Evolutionary conservation across 176 grass and related monocot genomes (phyloP), one percentile per base, ranked within the genome.

Genomic region (Avena insularis): DNA sequence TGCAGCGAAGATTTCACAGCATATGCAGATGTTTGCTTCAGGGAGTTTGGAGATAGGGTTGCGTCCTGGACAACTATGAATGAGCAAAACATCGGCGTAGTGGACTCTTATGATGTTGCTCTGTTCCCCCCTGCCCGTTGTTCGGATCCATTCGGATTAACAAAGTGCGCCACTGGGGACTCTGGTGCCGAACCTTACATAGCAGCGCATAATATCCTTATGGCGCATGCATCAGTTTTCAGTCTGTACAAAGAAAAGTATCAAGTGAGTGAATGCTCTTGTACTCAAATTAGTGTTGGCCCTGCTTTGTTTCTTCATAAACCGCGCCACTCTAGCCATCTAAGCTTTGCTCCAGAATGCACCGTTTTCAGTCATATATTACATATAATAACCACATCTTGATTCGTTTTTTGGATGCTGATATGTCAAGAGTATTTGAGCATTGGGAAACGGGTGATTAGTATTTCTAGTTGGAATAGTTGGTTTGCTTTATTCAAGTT

Each of bases 1-100:
- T 67, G 40, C 79, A 94, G 92, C 21, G 87, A 91, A 14, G 95
- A 94, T 76, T 97, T 97, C 77, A 89, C 86, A 73, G 86, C 86
- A 13, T 94, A 89, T 31, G 92, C 92, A 19, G 60, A 97, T 36
- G 66, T 94, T 15, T 92, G 90, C 86, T 97, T 94, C 49, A 62
- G 47, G 36, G 84, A 94, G 64, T 94, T 97, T 2, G 95, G 92
- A 23, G 85, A 93, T 43, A 88, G 92, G 61, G 87, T 97, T 29
- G 20, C 64, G 16, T 71, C 84, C 16, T 97, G 90, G 95, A 94
- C 88, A 27, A 97, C 89, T 2, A 5, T 94, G 6, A 23, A 68
- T 13, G 55, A 94, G 76, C 85, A 88, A 59, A 97, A 92, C 29
- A 31, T 87, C 21, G 43, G 10, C 21, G 5, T 6, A 23, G 3